These are phyloP conservation scores for Hyaloperonospora brassicae DNA, from an alignment of 352 stramenopile species.

Conservation along the genomic window DNA sequence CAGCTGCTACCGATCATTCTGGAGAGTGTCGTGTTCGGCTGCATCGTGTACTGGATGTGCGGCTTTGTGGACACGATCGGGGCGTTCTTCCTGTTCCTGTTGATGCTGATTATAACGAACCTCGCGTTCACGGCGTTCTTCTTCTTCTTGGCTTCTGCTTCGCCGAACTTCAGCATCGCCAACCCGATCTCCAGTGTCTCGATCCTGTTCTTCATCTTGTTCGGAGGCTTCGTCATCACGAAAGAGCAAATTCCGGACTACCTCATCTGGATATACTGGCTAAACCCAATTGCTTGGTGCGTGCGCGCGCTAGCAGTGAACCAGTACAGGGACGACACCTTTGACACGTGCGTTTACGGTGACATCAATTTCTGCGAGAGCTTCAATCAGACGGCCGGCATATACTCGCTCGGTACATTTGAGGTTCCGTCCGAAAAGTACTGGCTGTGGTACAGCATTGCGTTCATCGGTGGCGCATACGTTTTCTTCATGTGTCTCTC, in stretches of 20 bases:
- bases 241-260: slow-evolving; percentile 21
- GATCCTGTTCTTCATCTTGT: slow-evolving; percentile 12
- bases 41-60: slow-evolving; percentile 20
- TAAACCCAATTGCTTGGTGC: slow-evolving; percentile 16
- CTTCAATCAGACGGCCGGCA: slow-evolving; percentile 17
- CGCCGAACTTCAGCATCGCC: slow-evolving; percentile 13
- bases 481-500: slow-evolving; percentile 13
- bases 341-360: slow-evolving; percentile 24
- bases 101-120: slow-evolving; percentile 11
- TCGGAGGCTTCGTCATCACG: slow-evolving; percentile 13
- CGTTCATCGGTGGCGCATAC: slow-evolving; percentile 5
- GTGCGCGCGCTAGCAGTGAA: slow-evolving; percentile 17
- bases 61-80: slow-evolving; percentile 13
- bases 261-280: slow-evolving; percentile 18
- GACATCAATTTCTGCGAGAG: slow-evolving; percentile 21
- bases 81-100: slow-evolving; percentile 15
- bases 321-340: slow-evolving; percentile 20
- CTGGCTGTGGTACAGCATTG: slow-evolving; percentile 19
- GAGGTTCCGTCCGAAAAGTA: slow-evolving; percentile 14
- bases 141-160: slow-evolving; percentile 12
- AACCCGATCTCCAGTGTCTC: slow-evolving; percentile 7
- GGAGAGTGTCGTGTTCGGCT: slow-evolving; percentile 10
- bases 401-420: slow-evolving; percentile 15
- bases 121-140: slow-evolving; percentile 9
- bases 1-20: slow-evolving; percentile 12